Base-by-base conservation (phyloP, 2,329 filamentous ascomycete species). In the Cephalotrichum gorgonifer region DNA sequence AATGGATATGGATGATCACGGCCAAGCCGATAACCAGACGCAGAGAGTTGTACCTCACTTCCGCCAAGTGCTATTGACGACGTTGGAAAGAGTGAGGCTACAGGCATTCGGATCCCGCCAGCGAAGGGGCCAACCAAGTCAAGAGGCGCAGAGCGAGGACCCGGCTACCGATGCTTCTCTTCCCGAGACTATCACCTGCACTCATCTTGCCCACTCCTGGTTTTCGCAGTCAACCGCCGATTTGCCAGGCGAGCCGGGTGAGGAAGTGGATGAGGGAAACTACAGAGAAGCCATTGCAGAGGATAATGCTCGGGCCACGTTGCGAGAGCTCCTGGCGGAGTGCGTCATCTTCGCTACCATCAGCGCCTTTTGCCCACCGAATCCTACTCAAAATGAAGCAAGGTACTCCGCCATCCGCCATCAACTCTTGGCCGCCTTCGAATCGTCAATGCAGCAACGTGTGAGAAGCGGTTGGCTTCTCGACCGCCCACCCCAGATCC, bases 291-390 rank as follows among this genome's bases (percentile, higher is more conserved):
- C n/a, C n/a, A n/a, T n/a, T 14, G 25, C 11, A 14, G 26, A 44
- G 15, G 47, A 33, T n/a, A 31, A 20, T 23, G 47, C 47, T 6
- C 39, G 33, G n/a, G 28, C 22, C 6, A 44, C 41, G 2, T 28
- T 49, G 2, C 3, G 39, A 6, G 28, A 43, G 28, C 47, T 49
- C 14, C 47, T 49, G 3, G 12, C 30, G 27, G 39, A 49, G 38
- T 49, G 39, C 22, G 27, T 49, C 39, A 43, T 38, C n/a, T 49
- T 43, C n/a, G 47, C 23, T 8, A 33, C 25, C 17, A 41, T 41
- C 8, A 49, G 28, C 30, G 39, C 25, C 14, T 49, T 49, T 17
- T 49, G 44, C 47, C 47, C 47, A n/a, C 47, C 47, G 7, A 39
- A 49, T n/a, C 39, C 47, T n/a, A 33, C 47, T 3, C 39, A 31